Base-by-base conservation (phyloP, 78 protist species). In the Dictyostelium brefeldianum region DNA sequence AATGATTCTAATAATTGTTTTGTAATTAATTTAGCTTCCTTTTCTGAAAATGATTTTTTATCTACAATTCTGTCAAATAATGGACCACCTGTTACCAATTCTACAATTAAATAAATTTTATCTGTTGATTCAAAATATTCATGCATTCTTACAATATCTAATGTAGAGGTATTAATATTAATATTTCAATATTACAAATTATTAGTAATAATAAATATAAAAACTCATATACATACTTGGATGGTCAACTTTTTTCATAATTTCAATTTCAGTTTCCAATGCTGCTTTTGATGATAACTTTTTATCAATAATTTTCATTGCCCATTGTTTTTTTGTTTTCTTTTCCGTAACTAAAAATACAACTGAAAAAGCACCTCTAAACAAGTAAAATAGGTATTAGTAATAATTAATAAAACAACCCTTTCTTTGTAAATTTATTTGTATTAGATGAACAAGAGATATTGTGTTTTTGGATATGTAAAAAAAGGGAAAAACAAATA, bases 11-110 rank as follows among this genome's bases (percentile, higher is more conserved):
- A 41, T 41, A 97, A 56, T 50, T 96, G 95, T 46, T 70, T 53
- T 1, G 83, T 56, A 54, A 97, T 27, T 12, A 22, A 43, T 27
- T 89, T 81, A 25, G 98, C 98, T 27, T 94, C 98, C 6, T 47
- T 64, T 57, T 97, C 98, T 27, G 85, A 22, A 62, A 96, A 97
- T 41, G 89, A 80, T 41, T 96, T 89, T 22, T 79, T 80, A 20
- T 82, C 91, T n/a, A 95, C 94, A 75, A 98, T 97, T 48, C 78
- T 67, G 31, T 97, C 97, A 47, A 96, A 98, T 62, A 98, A 89
- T 80, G 96, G 98, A 12, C 99, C 99, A 10, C 99, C 99, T 3
- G 59, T 46, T 12, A 93, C 94, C 11, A 84, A 73, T 20, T 89
- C 94, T 4, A 81, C 84, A 36, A 81, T 79, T 14, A 80, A 75